phyloP scores from a whole-genome alignment of 2,329 filamentous ascomycete genomes.

The Aspergillus flavus region DNA sequence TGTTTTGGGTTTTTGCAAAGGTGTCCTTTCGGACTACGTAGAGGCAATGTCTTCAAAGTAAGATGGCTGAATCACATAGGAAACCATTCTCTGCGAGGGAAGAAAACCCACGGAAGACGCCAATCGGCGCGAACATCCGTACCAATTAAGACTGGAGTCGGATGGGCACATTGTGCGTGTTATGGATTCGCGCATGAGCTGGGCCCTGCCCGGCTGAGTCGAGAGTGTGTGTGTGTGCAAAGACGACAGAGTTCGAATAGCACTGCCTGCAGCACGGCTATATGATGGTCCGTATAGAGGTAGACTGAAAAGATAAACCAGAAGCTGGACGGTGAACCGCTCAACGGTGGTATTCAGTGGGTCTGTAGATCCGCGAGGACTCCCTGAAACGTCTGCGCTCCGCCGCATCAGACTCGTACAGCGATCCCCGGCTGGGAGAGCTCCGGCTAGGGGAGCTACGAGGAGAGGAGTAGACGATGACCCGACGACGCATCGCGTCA shows the following conservation, averaged over 20 bases:
- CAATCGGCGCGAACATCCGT: neutral
- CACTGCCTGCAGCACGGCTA: conserved; percentile 11
- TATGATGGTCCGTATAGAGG: neutral
- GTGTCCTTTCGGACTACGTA: neutral
- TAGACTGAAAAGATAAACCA: neutral
- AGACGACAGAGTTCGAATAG: conserved; percentile 1
- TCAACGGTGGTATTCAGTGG: conserved; percentile 36
- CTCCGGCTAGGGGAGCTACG: conserved; percentile 37
- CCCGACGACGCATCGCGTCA: conserved; percentile 29
- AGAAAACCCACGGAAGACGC: neutral
- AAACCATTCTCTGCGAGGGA: neutral
- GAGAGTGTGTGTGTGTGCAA: conserved; percentile 2
- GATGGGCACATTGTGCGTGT: neutral
- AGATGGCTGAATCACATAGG: neutral
- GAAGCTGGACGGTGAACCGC: neutral
- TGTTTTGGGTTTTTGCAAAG: neutral
- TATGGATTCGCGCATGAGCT: neutral
- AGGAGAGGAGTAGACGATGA: conserved; percentile 40
- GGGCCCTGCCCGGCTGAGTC: conserved; percentile 1
- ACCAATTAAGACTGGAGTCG: neutral
- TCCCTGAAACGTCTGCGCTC: conserved; percentile 37
- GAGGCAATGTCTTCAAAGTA: neutral
- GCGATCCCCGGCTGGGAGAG: conserved; percentile 39
- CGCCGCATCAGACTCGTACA: conserved; percentile 38
- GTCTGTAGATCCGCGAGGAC: conserved; percentile 32